Evolutionary conservation across 1,139 yeast genomes (phyloP), one percentile per base, ranked within the genome.

Genomic region (Saccharomyces uvarum): DNA sequence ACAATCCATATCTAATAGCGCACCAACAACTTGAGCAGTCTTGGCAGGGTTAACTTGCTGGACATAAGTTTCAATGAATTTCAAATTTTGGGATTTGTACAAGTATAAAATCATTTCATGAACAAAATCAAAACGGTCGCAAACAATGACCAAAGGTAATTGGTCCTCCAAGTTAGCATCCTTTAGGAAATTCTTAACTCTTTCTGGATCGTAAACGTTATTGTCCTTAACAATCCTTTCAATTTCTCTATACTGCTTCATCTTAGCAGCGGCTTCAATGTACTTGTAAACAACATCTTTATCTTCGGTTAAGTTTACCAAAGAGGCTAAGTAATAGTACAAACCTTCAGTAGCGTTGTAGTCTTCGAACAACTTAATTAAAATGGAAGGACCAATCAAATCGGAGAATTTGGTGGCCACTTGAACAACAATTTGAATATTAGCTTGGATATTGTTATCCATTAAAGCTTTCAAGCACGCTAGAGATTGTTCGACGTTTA

Each of bases 371-470:
- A 95, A 75, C 71, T 90, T 88, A 71, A 95, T 88, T 71, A 93
- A 78, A 59, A 85, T 83, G 62, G 82, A 76, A 6, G 97, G 83
- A 29, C 99, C 99, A 66, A 95, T 84, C 65, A 93, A 80, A 63
- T 93, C 99, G 52, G 97, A 88, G 74, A 88, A 95, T 73, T 91
- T 93, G 58, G 97, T 90, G 32, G 99, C 97, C 57, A 93, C 96
- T 76, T 93, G 99, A 59, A 93, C 90, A 31, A 89, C 95, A 59
- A 88, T 88, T 75, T 91, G 98, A 68, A 93, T 77, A 74, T 91
- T 91, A 72, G 86, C 96, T 63, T 89, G 88, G 70, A 88, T 77
- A 71, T 91, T 88, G 65, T 80, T 78, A 63, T 85, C 82, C 70
- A 93, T 79, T 79, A 93, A 84, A 70, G 91, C 97, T 67, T 83